Evolutionary conservation across 179 eudicot genomes (phyloP), one percentile per base, ranked within the genome.

Genomic region (Silene vulgaris): DNA sequence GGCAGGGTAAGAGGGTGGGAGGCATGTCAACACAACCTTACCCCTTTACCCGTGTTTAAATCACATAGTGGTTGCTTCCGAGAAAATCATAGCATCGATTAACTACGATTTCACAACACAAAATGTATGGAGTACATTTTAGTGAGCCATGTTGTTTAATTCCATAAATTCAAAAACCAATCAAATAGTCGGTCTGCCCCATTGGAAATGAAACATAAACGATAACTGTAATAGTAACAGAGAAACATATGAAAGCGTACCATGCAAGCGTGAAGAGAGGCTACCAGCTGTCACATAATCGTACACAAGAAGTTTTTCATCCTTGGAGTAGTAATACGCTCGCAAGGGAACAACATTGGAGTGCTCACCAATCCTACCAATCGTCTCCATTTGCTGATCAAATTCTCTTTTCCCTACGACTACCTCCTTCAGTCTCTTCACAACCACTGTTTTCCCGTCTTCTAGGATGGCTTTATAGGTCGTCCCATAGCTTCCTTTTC

Each of bases 401-500:
- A 89, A 89, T 72, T 89, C 92, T 76, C 80, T 84, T 80, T 89
- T 89, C 61, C 92, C 90, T 0, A 81, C 92, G 4, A 79, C 89
- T 45, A 87, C 90, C 76, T 87, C 90, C 82, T 84, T 87, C 78
- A 87, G 73, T 68, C 90, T 84, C 73, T 87, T 87, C 11, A 87
- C 90, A 1, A 84, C 90, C 68, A 87, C 90, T 20, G 76, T 84
- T 23, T 77, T 85, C 17, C 86, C 88, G 19, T 87, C 90, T 78
- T 87, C 90, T 80, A 87, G 65, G 56, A 86, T 83, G 16, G 90
- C 90, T 76, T 87, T 89, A 64, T 89, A 89, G 5, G 92, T 87
- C 35, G 90, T 89, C 11, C 92, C 92, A 17, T 84, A 86, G 73
- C 89, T 89, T 76, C 92, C 92, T 79, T 89, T 89, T 30, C 92